Percentiles rank a stretch among this genome's conserved stretches.
Evolutionary conservation across 805 yeast genomes (phyloP).

Genomic region (Cyberlindnera petersonii): DNA sequence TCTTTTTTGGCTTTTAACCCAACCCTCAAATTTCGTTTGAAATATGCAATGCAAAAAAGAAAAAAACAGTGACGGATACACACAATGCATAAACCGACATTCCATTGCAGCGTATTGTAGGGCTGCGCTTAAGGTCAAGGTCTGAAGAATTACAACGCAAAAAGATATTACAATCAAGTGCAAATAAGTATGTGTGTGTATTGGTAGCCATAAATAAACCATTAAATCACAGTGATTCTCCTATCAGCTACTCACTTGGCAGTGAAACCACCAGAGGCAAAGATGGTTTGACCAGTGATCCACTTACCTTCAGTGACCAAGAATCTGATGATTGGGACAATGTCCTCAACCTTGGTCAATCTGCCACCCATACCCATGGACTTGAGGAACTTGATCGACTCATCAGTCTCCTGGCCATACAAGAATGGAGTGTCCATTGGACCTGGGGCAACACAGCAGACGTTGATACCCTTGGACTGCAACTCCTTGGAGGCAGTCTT

Average conservation of each 20-base stretch:
- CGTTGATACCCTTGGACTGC: constrained; percentile 41
- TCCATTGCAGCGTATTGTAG: too few species aligned
- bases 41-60: too few species aligned
- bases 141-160: too few species aligned
- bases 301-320: constrained; percentile 62
- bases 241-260: constrained; percentile 39
- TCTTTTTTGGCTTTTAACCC: too few species aligned
- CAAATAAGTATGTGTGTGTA: background rate
- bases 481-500: constrained; percentile 56
- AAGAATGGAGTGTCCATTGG: constrained; percentile 67
- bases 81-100: too few species aligned
- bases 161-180: too few species aligned
- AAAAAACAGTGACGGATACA: too few species aligned
- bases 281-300: constrained; percentile 69
- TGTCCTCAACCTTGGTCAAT: constrained; percentile 55
- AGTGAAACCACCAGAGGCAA: constrained; percentile 62
- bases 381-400: constrained; percentile 52
- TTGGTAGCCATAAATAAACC: background rate
- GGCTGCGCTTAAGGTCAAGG: too few species aligned
- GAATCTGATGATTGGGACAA: constrained; percentile 59
- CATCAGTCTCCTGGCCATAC: constrained; percentile 54
- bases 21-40: too few species aligned
- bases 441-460: constrained; percentile 59
- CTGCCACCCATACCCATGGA: constrained; percentile 44
- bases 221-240: background rate